Evolutionary conservation across 2,329 filamentous ascomycete species (phyloP), one percentile per base, ranked within the genome.

Genomic region (Phyllosticta ampelicida): DNA sequence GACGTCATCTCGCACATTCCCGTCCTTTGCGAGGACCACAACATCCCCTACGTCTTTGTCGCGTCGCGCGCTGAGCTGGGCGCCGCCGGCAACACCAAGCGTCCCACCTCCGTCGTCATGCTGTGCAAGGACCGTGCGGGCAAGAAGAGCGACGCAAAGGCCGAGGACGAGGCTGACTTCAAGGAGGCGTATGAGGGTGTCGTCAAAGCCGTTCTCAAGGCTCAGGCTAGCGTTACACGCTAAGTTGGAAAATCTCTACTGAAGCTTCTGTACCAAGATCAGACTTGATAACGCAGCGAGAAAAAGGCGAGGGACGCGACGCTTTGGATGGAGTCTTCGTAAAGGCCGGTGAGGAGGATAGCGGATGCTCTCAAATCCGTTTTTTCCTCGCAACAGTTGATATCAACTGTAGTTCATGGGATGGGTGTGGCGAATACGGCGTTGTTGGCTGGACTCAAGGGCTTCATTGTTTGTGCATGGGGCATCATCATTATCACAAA

Each of bases 1-100:
- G 94, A 99, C 75, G 94, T 99, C 73, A 96, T 99, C 77, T 94
- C 89, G 61, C 94, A 99, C 77, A 89, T 99, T 64, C 94, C 94
- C 67, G 89, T 99, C 60, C 86, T 97, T 60, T 97, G 94, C 81
- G 94, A 99, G 78, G 92, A 97, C 77, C 91, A 96, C 81, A 89
- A 89, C 75, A 89, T 96, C 61, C 94, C 94, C 30, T 99, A 97
- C 78, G 84, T 99, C 74, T 99, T 95, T 74, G 89, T 99, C 67
- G 84, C 86, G 61, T 95, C 88, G 68, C 86, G 94, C 66, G 92
- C 90, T 61, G 92, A 97, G 78, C 84, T 99, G 60, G 94, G 94
- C 69, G 89, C 89, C 65, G 92, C 94, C 3, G 91, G 91, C 61
- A 88, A 86, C 73, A 99, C 94, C 54, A 99, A 97, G 85, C 81